These are phyloP conservation scores for Pleurotus pulmonarius DNA, from an alignment of 768 basidiomycete genomes.

Conservation along the genomic window DNA sequence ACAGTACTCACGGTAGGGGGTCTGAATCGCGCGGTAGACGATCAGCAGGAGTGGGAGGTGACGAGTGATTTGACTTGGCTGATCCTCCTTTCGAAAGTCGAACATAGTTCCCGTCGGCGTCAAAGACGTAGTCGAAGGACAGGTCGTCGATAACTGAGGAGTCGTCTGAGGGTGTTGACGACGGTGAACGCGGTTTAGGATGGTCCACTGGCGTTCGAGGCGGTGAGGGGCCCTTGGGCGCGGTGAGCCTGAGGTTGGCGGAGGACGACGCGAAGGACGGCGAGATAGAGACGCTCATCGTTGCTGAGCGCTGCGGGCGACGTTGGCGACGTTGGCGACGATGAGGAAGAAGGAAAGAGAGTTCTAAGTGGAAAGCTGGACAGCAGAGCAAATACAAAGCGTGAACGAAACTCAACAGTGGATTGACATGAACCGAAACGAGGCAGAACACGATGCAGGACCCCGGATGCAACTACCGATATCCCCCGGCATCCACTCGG, in stretches of 20 bases:
- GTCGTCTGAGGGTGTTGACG: conserved; percentile 49
- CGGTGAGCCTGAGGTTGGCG: background rate
- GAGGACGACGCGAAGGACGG: background rate
- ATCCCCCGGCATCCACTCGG: conserved; percentile 14
- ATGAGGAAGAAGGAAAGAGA: conserved; percentile 1
- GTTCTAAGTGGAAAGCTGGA: conserved; percentile 8
- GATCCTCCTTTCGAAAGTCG: conserved; percentile 52
- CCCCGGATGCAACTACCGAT: background rate
- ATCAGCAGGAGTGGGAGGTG: conserved; percentile 28
- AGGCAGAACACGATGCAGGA: conserved; percentile 7
- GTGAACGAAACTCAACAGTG: conserved; percentile 20
- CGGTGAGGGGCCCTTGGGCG: conserved; percentile 23
- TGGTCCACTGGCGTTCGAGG: conserved; percentile 35
- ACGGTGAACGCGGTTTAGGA: conserved; percentile 20
- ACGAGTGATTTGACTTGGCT: conserved; percentile 39
- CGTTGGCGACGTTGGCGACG: conserved; percentile 21
- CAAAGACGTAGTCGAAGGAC: conserved; percentile 61
- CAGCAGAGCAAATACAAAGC: conserved; percentile 15
- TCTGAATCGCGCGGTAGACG: conserved; percentile 1
- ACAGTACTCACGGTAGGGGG: background rate
- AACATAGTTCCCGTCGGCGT: conserved; percentile 51
- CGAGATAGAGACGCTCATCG: conserved; percentile 2
- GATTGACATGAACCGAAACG: conserved; percentile 12
- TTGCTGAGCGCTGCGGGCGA: conserved; percentile 13
- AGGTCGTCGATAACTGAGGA: conserved; percentile 60